These are phyloP conservation scores for Amphicarpaea edgeworthii DNA, from an alignment of 306 rosid genomes.

Conservation along the genomic window DNA sequence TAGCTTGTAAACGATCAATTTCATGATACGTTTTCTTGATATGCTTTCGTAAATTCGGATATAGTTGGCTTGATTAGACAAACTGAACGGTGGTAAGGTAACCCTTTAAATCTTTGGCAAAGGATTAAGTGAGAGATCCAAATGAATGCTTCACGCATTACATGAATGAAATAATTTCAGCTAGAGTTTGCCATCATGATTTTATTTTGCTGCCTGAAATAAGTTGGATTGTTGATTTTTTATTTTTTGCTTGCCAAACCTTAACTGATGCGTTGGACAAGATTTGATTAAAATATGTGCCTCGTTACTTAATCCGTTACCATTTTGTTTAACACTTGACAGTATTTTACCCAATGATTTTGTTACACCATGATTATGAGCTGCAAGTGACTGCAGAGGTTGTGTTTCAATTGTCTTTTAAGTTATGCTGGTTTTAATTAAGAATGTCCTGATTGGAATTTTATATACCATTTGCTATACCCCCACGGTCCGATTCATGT, in stretches of 20 bases:
- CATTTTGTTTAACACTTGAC: not conserved
- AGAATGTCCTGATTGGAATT: not conserved
- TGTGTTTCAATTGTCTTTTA: too few species aligned
- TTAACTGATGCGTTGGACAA: too few species aligned
- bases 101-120: constrained; percentile 24
- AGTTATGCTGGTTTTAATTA: too few species aligned
- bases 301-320: not conserved
- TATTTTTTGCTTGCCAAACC: not conserved
- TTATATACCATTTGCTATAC: not conserved
- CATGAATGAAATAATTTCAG: constrained; percentile 2
- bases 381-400: too few species aligned
- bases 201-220: constrained; percentile 11
- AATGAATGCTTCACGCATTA: not conserved
- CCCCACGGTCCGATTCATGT: too few species aligned
- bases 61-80: constrained; percentile 21
- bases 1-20: constrained; percentile 24
- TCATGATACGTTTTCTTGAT: constrained; percentile 15
- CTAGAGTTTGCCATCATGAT: not conserved
- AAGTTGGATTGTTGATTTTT: not conserved
- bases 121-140: constrained; percentile 22
- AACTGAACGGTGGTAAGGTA: not conserved
- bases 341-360: not conserved
- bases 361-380: too few species aligned
- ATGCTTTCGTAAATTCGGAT: constrained; percentile 12
- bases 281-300: not conserved